A percentile compares a stretch with the other conserved stretches of the same genome.
Evolutionary conservation across 2,329 filamentous ascomycete species (phyloP).

Genomic region (Xylaria sp.): DNA sequence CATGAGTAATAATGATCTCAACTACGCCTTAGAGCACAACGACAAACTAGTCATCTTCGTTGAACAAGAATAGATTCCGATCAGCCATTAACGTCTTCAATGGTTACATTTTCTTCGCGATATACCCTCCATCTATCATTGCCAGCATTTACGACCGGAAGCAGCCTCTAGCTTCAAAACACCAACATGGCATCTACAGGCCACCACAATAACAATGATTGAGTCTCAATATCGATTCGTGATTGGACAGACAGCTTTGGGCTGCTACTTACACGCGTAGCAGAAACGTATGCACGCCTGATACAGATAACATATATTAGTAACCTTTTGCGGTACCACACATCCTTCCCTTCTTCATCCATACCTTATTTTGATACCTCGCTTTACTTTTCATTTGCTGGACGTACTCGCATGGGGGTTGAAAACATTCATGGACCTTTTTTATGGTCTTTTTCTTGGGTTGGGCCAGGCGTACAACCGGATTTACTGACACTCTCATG

Average conservation of each 20-base stretch:
- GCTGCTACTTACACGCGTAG: conserved; percentile 17
- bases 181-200: conserved; percentile 25
- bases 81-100: conserved; percentile 32
- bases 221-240: conserved; percentile 11
- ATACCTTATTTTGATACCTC: conserved; percentile 27
- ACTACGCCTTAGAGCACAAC: conserved; percentile 82
- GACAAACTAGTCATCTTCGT: conserved; percentile 86
- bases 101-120: conserved; percentile 42
- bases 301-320: conserved; percentile 11
- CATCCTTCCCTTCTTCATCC: conserved; percentile 22
- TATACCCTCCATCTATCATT: conserved; percentile 45
- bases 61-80: conserved; percentile 58
- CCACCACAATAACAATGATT: background rate
- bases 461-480: conserved; percentile 38
- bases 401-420: conserved; percentile 15
- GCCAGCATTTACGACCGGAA: conserved; percentile 44
- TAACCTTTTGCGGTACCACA: conserved; percentile 10
- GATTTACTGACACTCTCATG: conserved; percentile 35
- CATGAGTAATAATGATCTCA: conserved; percentile 82
- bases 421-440: conserved; percentile 41
- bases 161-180: conserved; percentile 25
- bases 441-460: conserved; percentile 25
- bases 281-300: conserved; percentile 21
- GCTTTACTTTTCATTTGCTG: conserved; percentile 23
- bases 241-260: conserved; percentile 16